Percentiles rank a stretch among this genome's conserved stretches.
Conservation (phyloP, 306 rosid species). For the Comarum palustre region DNA sequence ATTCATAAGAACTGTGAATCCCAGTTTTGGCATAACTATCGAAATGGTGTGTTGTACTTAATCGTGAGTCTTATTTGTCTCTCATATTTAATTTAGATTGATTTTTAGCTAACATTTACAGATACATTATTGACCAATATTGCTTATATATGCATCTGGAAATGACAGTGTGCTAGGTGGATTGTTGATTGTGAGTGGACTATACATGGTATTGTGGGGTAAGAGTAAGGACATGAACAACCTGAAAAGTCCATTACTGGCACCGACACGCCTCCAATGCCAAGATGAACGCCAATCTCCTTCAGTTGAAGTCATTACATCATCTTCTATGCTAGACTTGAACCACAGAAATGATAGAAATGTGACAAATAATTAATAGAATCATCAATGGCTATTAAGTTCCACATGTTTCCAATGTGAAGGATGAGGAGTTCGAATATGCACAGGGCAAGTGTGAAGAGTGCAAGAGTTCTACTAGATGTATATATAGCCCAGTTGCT, state of each 20-base stretch:
- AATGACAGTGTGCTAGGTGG: conserved; percentile 2
- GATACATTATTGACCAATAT: not conserved
- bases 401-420: not conserved
- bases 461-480: not conserved
- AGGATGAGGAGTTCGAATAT: not conserved
- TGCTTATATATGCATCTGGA: not conserved
- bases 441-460: not conserved
- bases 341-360: not conserved
- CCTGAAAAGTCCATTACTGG: not conserved
- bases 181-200: conserved; percentile 1
- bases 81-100: too few relatives aligned
- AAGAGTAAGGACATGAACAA: not conserved
- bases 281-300: not conserved
- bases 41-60: too few relatives aligned
- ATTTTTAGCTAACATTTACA: not conserved
- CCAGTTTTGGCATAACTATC: not conserved
- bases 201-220: conserved; percentile 12
- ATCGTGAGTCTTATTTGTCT: not conserved
- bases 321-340: not conserved
- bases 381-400: not conserved
- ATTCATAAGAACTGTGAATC: not conserved
- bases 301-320: not conserved
- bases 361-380: not conserved
- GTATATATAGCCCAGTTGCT: not conserved
- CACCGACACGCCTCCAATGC: not conserved